Base-by-base conservation (phyloP, 179 eudicot genomes). In the Beta corolliflora region DNA sequence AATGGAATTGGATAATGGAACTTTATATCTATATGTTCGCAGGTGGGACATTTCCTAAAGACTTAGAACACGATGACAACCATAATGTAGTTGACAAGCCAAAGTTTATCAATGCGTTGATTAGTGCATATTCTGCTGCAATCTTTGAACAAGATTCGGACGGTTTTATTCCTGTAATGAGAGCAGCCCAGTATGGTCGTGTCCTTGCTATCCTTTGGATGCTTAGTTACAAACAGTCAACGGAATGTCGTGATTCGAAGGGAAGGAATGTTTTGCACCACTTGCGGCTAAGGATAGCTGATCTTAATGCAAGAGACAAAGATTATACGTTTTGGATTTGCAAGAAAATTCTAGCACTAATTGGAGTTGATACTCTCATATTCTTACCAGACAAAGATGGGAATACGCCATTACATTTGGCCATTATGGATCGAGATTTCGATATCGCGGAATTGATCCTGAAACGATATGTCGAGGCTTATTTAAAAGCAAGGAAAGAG, bases 401-500 rank as follows among this genome's bases (percentile, higher is more conserved):
- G n/a, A 72, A 72, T 25, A 72, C 76, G 23, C 76, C 76, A 12
- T 72, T 72, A 13, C 76, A 72, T 72, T 5, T 50, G 44, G 76
- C 76, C 18, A 72, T 72, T 23, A 9, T 52, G 44, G 60, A 72
- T 50, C 19, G 5, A 23, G 76, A 72, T 23, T 72, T 50, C 21
- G 76, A 72, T 23, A 15, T 72, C 21, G 76, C 76, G 5, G 13
- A n/a, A 5, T 72, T 52, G 59, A 50, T 72, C 31, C 41, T 72
- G 7, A 36, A 50, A 23, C 7, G 19, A 21, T 71, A 9, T 52
- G 41, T 23, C 3, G 54, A 59, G 21, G 5, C 1, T 56, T 2
- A 61, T 3, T 11, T 29, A 66, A 31, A 2, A 7, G 2, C 15
- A 66, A 66, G 45, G 19, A 66, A 66, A 4, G 70, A 31, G 9